phyloP scores from a whole-genome alignment of 106 monocot genomes.

The Chionographis japonica region DNA sequence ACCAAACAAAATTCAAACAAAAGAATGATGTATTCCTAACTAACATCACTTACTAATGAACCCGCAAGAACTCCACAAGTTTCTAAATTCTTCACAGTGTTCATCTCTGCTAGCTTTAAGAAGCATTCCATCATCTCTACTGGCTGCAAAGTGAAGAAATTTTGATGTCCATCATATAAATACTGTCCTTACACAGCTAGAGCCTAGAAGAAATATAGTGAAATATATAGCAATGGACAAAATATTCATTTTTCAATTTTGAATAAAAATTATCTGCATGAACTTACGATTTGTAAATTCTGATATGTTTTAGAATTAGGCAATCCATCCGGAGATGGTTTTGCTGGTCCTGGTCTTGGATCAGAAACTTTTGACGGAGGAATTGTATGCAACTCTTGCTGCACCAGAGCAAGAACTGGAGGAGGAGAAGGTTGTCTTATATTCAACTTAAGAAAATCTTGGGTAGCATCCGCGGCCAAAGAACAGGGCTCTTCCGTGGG shows the following conservation, averaged over 20 bases:
- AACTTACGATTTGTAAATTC: slow-evolving; percentile 83
- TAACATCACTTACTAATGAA: slow-evolving; percentile 60
- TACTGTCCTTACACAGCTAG: neutral
- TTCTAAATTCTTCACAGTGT: slow-evolving; percentile 88
- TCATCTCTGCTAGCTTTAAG: slow-evolving; percentile 80
- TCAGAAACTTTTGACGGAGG: slow-evolving; percentile 89
- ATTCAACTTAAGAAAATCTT: slow-evolving; percentile 49
- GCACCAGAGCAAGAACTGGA: slow-evolving; percentile 78
- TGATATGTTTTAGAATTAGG: slow-evolving; percentile 57
- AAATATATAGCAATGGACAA: slow-evolving; percentile 1
- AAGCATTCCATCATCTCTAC: slow-evolving; percentile 86
- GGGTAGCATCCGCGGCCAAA: slow-evolving; percentile 14
- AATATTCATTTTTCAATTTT: slow-evolving; percentile 1
- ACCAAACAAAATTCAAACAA: neutral
- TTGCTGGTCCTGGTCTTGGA: slow-evolving; percentile 88
- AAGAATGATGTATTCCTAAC: neutral
- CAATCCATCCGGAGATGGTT: slow-evolving; percentile 18
- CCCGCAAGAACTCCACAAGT: slow-evolving; percentile 99
- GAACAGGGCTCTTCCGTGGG: slow-evolving; percentile 28
- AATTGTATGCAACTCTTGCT: slow-evolving; percentile 36
- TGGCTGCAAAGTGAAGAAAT: slow-evolving; percentile 46
- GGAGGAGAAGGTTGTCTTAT: slow-evolving; percentile 90
- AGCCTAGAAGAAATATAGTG: too few species aligned
- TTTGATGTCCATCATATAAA: neutral
- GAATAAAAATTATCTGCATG: neutral